Conservation (phyloP, 768 basidiomycete species). For the Boletus sp. region DNA sequence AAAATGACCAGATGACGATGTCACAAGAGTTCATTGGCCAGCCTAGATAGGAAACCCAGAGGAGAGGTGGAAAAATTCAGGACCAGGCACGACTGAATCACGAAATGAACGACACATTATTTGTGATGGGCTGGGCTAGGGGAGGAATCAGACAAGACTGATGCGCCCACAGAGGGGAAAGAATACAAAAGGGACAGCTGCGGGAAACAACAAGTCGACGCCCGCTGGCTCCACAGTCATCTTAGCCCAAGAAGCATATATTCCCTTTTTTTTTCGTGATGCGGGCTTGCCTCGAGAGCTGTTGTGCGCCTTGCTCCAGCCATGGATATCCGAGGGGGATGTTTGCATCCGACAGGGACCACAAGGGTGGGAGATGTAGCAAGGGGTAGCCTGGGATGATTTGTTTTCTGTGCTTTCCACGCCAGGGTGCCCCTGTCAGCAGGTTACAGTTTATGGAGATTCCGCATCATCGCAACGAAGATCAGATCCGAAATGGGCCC, state of each 20-base stretch:
- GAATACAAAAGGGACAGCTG: neutral
- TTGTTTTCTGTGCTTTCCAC: constrained; percentile 24
- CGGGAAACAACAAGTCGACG: neutral
- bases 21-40: neutral
- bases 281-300: neutral
- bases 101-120: neutral
- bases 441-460: constrained; percentile 9
- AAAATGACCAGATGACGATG: neutral
- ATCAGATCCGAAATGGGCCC: constrained; percentile 17
- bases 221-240: neutral
- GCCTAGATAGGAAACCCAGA: neutral
- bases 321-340: constrained; percentile 21
- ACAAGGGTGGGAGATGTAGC: constrained; percentile 12
- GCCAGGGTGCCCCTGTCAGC: constrained; percentile 28
- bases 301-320: neutral
- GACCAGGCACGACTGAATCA: constrained; percentile 14
- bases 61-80: constrained; percentile 2
- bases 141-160: constrained; percentile 7
- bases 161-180: constrained; percentile 16
- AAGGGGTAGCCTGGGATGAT: constrained; percentile 19
- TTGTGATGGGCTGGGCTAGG: constrained; percentile 13
- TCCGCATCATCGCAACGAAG: constrained; percentile 27
- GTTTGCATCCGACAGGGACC: constrained; percentile 4
- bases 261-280: constrained; percentile 3
- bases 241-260: constrained; percentile 3